Conservation (phyloP, 352 stramenopile species). For the Phytophthora ramorum region DNA sequence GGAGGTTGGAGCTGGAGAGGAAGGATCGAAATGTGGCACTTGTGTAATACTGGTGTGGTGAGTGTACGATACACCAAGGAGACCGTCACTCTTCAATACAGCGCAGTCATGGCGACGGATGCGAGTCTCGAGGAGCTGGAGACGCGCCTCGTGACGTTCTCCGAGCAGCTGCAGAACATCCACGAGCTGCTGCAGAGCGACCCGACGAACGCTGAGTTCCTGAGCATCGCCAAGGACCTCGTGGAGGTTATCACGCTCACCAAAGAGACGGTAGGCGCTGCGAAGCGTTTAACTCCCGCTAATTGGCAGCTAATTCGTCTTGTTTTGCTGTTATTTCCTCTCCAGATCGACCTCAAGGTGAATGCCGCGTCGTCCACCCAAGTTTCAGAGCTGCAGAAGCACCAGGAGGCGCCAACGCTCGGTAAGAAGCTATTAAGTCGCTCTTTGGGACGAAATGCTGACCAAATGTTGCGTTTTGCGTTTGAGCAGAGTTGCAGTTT, state of each 20-base stretch:
- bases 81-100: neutral
- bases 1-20: slow-evolving; percentile 6
- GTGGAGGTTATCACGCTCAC: slow-evolving; percentile 88
- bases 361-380: slow-evolving; percentile 3
- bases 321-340: slow-evolving; percentile 8
- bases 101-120: slow-evolving; percentile 30
- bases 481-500: slow-evolving; percentile 47
- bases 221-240: slow-evolving; percentile 80
- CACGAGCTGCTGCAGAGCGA: slow-evolving; percentile 79
- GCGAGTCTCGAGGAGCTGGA: slow-evolving; percentile 76
- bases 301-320: slow-evolving; percentile 9
- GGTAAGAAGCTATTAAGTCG: slow-evolving; percentile 15
- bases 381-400: neutral
- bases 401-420: slow-evolving; percentile 4
- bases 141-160: slow-evolving; percentile 80
- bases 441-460: slow-evolving; percentile 6
- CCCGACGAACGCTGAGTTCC: slow-evolving; percentile 73
- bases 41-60: neutral
- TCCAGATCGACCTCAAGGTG: slow-evolving; percentile 51
- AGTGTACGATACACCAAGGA: neutral
- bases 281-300: neutral
- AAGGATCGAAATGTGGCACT: slow-evolving; percentile 13
- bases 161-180: slow-evolving; percentile 84
- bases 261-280: slow-evolving; percentile 67
- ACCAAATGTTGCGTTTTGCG: slow-evolving; percentile 4